Evolutionary conservation across 2,329 filamentous ascomycete species (phyloP).

Genomic region (Aureobasidium sp.): DNA sequence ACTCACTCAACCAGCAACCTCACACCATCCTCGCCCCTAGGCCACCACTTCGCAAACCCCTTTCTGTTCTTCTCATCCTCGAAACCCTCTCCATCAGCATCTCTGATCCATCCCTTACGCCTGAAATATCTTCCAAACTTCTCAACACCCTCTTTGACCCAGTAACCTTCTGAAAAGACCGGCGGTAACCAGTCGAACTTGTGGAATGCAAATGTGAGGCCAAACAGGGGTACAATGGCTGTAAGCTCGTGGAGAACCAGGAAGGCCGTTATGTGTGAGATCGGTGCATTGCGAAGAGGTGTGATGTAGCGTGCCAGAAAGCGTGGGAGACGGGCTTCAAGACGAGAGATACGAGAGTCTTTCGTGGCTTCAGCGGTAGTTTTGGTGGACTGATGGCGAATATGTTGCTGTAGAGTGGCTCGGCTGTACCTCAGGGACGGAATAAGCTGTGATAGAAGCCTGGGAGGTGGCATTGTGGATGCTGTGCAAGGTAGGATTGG

Average conservation of each 20-base stretch:
- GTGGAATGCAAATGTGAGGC: constrained; percentile 69
- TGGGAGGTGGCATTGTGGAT: background rate
- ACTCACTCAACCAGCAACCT: constrained; percentile 46
- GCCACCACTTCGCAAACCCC: constrained; percentile 6
- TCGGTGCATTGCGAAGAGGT: constrained; percentile 64
- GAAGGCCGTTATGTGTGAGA: constrained; percentile 79
- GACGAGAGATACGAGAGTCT: constrained; percentile 22
- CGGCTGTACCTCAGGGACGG: background rate
- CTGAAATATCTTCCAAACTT: constrained; percentile 70
- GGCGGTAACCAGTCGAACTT: constrained; percentile 66
- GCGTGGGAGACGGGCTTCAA: constrained; percentile 44
- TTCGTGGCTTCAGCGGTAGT: background rate
- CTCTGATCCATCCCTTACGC: constrained; percentile 71
- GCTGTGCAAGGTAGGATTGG: background rate
- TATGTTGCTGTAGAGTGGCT: background rate
- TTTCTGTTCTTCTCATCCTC: constrained; percentile 4
- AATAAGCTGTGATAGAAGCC: background rate
- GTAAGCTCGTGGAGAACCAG: constrained; percentile 87
- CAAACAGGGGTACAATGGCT: constrained; percentile 69
- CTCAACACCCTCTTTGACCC: constrained; percentile 54
- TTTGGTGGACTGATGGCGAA: background rate
- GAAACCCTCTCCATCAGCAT: constrained; percentile 17
- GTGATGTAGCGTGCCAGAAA: constrained; percentile 61
- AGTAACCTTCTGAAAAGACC: constrained; percentile 42
- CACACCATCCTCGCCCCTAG: constrained; percentile 29